Evolutionary conservation across 371 early-diverging fungal species (phyloP), one percentile per base, ranked within the genome.

Genomic region (Parasitella parasitica): DNA sequence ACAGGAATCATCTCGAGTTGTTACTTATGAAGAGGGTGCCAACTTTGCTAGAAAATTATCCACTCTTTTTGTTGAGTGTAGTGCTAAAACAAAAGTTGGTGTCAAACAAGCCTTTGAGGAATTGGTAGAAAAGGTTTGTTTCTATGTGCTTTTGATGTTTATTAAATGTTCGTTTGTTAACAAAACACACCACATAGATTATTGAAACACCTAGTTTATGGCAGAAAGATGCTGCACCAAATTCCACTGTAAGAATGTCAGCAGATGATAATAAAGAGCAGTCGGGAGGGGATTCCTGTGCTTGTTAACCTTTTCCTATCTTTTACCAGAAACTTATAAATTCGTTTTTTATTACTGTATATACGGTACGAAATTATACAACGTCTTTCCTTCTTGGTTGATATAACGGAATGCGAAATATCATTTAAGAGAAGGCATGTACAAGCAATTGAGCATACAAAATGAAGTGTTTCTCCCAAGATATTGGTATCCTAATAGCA

Each of bases 21-120:
- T 98, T 30, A 74, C 89, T 18, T 79, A 88, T 62, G 86, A 91
- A 71, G 97, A 98, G 70, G 99, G 97, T 15, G 87, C 88, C 43
- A 93, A 86, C 6, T 90, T 92, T 68, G 97, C 97, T 11, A 83
- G 86, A 56, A 84, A 87, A 66, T 81, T 92, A 70, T 90, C 93
- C 38, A 92, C 96, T 2, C 77, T 98, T 61, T 98, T 95, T 73
- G 85, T 96, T 61, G 99, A 98, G 78, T 94, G 95, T 58, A 93
- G 93, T 68, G 99, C 99, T 36, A 68, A 60, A 18, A 64, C 64
- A 54, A 58, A 62, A 37, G 57, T 59, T 15, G 66, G 65, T 26
- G 70, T 65, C 13, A 66, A 59, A 48, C 50, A 63, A 34, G 59
- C 57, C 11, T 57, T 57, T 54, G 58, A 56, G 30, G 53, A 55